Evolutionary conservation across 139 green algal species (phyloP), one percentile per base, ranked within the genome.

Genomic region (Micractinium sp.): DNA sequence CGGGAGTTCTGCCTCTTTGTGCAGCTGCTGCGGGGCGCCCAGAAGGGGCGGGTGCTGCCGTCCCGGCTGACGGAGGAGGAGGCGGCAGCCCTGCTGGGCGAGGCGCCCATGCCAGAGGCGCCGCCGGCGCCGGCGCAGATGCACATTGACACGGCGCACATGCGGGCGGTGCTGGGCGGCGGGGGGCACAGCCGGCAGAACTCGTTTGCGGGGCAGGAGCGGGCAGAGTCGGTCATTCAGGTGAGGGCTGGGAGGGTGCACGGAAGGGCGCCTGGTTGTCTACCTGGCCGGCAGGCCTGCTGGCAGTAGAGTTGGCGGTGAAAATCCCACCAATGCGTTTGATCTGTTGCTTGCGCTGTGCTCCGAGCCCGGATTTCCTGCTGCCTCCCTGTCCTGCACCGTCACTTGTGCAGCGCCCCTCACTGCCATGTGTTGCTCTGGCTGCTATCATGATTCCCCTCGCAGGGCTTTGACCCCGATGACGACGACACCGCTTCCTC

Each of bases 1-100:
- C 47, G 82, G 27, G 81, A 89, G 66, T 91, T 91, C 80, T 91
- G 88, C 88, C 77, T 91, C 20, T 91, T 91, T 41, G 80, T 91
- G 82, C 74, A 89, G 47, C 78, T 91, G 63, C 66, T 91, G 85
- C 84, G 83, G n/a, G 56, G 69, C 14, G 88, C 82, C 23, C 81
- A 86, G 25, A 80, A 85, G 41, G 88, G 85, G 35, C 66, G 47
- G 9, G 31, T 31, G 19, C 36, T 91, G 47, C 88, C 88, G 25
- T 15, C 33, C 23, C 35, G 33, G 39, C 66, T 91, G 41, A 66
- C n/a, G 2, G 12, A 20, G 0, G 77, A 85, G 66, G 47, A 89
- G 41, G 53, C 71, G 39, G 82, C 88, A 33, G 56, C 36, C 33
- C 82, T 91, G 77, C 78, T 91, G 61, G 88, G 88, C 1, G 83